Conservation (phyloP, 164 flowering plant genomes). For the Nymphaea thermarum region DNA sequence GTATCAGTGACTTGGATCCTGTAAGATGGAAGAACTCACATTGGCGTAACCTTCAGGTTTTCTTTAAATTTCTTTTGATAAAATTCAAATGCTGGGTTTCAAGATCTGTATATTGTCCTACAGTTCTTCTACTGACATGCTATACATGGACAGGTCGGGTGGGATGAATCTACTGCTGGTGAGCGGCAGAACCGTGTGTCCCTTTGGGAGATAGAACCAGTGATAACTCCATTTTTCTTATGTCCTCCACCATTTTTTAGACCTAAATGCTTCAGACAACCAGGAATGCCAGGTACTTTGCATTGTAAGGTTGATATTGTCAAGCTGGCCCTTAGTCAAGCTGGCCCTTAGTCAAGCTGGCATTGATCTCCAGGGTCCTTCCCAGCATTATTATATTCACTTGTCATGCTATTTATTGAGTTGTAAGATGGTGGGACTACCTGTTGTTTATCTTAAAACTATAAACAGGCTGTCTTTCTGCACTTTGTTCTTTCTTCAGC, state of each 20-base stretch:
- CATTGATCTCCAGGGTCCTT: too few species aligned
- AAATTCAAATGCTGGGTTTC: background rate
- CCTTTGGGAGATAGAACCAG: conserved; percentile 94
- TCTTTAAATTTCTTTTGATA: conserved; percentile 1
- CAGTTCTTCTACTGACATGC: background rate
- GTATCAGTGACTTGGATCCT: conserved; percentile 77
- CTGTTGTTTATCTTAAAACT: too few species aligned
- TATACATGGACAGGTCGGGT: conserved; percentile 52
- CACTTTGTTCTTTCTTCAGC: too few species aligned
- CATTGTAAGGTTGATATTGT: background rate
- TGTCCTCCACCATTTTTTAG: conserved; percentile 96
- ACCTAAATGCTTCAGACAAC: conserved; percentile 67
- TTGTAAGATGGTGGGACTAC: too few species aligned
- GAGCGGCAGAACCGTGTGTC: conserved; percentile 84
- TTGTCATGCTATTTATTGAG: too few species aligned
- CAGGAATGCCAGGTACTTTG: conserved; percentile 53
- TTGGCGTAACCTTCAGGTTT: conserved; percentile 95
- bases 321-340: background rate
- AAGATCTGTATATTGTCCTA: too few species aligned
- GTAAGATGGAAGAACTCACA: conserved; percentile 84
- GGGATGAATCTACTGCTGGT: conserved; percentile 98
- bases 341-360: too few species aligned
- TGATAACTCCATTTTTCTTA: conserved; percentile 78
- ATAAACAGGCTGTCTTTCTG: too few species aligned
- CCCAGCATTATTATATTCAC: too few species aligned